These are phyloP conservation scores for Aspergillus campestris DNA, from an alignment of 495 filamentous ascomycete genomes.

Conservation along the genomic window DNA sequence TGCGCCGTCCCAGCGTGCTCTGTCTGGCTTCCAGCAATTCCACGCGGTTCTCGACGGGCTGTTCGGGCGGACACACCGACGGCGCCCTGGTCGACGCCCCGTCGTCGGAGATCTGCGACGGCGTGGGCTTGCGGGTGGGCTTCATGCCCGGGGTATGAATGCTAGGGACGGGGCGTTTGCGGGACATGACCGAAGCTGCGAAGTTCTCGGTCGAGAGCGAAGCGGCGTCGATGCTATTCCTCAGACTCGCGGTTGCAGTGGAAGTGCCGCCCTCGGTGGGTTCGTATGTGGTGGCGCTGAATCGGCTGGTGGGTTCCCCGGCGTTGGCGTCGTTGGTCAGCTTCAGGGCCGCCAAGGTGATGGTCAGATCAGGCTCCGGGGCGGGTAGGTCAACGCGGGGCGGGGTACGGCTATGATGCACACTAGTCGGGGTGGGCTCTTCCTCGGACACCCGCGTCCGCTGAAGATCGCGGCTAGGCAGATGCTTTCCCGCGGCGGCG, in stretches of 20 bases:
- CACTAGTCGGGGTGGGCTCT: conserved; percentile 2
- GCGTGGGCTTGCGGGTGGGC: conserved; percentile 43
- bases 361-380: conserved; percentile 13
- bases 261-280: conserved; percentile 34
- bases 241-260: conserved; percentile 33
- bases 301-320: conserved; percentile 54
- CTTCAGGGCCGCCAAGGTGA: conserved; percentile 18
- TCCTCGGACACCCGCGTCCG: conserved; percentile 6
- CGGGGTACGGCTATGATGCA: conserved; percentile 10
- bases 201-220: conserved; percentile 28
- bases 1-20: conserved; percentile 55
- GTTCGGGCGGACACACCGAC: conserved; percentile 49
- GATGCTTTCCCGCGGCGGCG: conserved; percentile 9
- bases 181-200: conserved; percentile 35
- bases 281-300: conserved; percentile 67
- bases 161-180: conserved; percentile 40
- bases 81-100: conserved; percentile 47
- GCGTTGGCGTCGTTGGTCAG: conserved; percentile 13
- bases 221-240: conserved; percentile 28
- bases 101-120: conserved; percentile 37
- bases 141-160: conserved; percentile 35
- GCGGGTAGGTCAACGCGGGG: conserved; percentile 15
- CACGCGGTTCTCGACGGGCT: conserved; percentile 51
- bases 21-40: conserved; percentile 58
- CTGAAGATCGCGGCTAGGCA: conserved; percentile 1